Evolutionary conservation across 257 asterid genomes (phyloP).

Genomic region (Penstemon barbatus): DNA sequence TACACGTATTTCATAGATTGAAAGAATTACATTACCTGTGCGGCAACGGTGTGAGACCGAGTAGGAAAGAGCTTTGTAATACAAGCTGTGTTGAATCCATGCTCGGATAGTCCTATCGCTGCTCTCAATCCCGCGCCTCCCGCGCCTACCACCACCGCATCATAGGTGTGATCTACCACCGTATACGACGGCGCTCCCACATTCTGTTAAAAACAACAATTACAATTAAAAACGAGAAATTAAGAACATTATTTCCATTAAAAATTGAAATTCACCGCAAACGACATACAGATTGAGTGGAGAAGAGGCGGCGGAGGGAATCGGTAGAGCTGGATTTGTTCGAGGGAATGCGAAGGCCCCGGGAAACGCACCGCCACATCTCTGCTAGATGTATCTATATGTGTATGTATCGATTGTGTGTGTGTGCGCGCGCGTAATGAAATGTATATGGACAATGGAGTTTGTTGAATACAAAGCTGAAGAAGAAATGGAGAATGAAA

Average conservation of each 20-base stretch:
- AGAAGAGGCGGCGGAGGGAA: constrained; percentile 63
- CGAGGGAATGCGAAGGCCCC: constrained; percentile 67
- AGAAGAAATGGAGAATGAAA: background rate
- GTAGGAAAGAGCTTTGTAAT: constrained; percentile 97
- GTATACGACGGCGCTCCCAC: constrained; percentile 79
- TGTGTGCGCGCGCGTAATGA: constrained; percentile 14
- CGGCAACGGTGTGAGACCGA: constrained; percentile 98
- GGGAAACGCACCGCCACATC: constrained; percentile 97
- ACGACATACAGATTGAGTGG: constrained; percentile 55
- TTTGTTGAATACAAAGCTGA: too few species aligned
- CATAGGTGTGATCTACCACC: constrained; percentile 96
- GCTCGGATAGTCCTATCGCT: constrained; percentile 96
- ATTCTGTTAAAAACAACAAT: constrained; percentile 40
- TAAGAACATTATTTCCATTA: background rate
- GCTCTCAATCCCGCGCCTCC: constrained; percentile 99
- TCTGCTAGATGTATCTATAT: constrained; percentile 11
- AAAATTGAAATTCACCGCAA: background rate
- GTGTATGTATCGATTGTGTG: background rate
- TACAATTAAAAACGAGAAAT: background rate
- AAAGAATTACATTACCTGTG: constrained; percentile 56
- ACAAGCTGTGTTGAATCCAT: constrained; percentile 98
- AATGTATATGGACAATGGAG: background rate
- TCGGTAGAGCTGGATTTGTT: constrained; percentile 55
- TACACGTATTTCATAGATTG: too few species aligned
- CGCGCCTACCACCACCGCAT: constrained; percentile 98